phyloP scores from a whole-genome alignment of 768 basidiomycete genomes.

The Clitopilus hobsonii region DNA sequence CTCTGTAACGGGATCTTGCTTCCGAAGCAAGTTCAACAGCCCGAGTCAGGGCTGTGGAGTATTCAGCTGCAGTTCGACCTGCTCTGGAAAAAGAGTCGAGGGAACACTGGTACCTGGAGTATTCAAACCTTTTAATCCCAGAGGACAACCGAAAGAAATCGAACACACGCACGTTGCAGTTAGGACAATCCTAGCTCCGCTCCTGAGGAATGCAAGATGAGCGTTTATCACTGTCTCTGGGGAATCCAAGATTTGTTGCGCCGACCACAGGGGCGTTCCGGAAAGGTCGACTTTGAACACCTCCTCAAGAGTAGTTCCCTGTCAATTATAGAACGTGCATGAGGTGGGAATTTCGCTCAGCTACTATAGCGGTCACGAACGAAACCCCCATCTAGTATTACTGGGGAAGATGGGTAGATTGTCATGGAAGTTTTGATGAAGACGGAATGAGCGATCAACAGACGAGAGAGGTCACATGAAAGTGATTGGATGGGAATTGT shows the following conservation, averaged over 20 bases:
- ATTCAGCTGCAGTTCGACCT: slow-evolving; percentile 40
- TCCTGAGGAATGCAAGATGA: slow-evolving; percentile 58
- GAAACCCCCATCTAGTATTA: slow-evolving; percentile 43
- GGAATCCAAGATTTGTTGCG: slow-evolving; percentile 49
- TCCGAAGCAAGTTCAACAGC: slow-evolving; percentile 47
- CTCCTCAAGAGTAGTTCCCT: slow-evolving; percentile 65
- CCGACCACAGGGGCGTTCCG: slow-evolving; percentile 67
- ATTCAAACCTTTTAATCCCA: neutral
- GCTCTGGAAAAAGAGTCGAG: slow-evolving; percentile 46
- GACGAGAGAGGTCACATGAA: too few species aligned
- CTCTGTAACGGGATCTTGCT: slow-evolving; percentile 31
- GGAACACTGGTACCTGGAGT: slow-evolving; percentile 61
- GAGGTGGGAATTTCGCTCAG: neutral
- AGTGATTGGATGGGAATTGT: too few species aligned
- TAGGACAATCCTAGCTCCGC: slow-evolving; percentile 62
- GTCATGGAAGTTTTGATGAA: neutral
- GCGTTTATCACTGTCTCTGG: slow-evolving; percentile 50
- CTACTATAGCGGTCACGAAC: slow-evolving; percentile 21
- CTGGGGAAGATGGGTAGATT: slow-evolving; percentile 9
- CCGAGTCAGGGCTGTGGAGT: slow-evolving; percentile 44
- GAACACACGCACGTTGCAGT: slow-evolving; percentile 55
- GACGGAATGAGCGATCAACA: neutral
- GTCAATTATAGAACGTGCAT: neutral
- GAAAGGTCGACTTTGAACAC: slow-evolving; percentile 42
- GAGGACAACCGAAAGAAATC: neutral